Evolutionary conservation across 1,284 basidiomycete genomes (phyloP).

Genomic region (Leccinum olivaceoglutinosum): DNA sequence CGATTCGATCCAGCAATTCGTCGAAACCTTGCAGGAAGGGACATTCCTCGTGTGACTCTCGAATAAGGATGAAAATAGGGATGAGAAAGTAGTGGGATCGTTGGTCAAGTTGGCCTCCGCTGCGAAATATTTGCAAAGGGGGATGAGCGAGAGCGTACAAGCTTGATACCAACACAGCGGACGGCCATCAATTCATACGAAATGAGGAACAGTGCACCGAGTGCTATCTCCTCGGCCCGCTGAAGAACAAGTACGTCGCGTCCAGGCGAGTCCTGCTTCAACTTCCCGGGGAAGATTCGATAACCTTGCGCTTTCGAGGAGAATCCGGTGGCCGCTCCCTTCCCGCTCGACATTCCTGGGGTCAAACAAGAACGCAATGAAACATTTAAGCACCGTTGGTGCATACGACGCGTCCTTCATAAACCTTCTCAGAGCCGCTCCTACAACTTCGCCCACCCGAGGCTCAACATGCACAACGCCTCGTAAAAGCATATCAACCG

Average conservation of each 20-base stretch:
- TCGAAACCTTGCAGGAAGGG: conserved; percentile 58
- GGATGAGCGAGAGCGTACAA: conserved; percentile 48
- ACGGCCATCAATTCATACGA: conserved; percentile 52
- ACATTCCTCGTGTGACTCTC: conserved; percentile 23
- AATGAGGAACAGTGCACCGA: conserved; percentile 77
- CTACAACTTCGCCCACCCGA: conserved; percentile 63
- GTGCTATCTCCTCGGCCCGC: conserved; percentile 60
- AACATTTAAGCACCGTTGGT: conserved; percentile 61
- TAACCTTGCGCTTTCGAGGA: conserved; percentile 61
- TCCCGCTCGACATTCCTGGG: conserved; percentile 66
- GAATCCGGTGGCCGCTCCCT: conserved; percentile 53
- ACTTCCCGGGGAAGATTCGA: conserved; percentile 48
- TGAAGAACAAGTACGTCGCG: conserved; percentile 35
- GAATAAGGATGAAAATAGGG: conserved; percentile 43
- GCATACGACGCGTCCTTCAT: conserved; percentile 59
- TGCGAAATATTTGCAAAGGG: conserved; percentile 37
- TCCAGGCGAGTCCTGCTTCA: conserved; percentile 36
- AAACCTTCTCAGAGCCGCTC: conserved; percentile 68
- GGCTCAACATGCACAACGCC: conserved; percentile 86
- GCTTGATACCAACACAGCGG: conserved; percentile 53
- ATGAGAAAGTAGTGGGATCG: conserved; percentile 18
- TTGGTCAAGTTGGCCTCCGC: conserved; percentile 28
- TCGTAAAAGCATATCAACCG: conserved; percentile 77
- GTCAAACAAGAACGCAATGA: conserved; percentile 76
- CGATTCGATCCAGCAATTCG: conserved; percentile 56